These are phyloP conservation scores for Camelina sativa DNA, from an alignment of 345 rosid species.

Conservation along the genomic window DNA sequence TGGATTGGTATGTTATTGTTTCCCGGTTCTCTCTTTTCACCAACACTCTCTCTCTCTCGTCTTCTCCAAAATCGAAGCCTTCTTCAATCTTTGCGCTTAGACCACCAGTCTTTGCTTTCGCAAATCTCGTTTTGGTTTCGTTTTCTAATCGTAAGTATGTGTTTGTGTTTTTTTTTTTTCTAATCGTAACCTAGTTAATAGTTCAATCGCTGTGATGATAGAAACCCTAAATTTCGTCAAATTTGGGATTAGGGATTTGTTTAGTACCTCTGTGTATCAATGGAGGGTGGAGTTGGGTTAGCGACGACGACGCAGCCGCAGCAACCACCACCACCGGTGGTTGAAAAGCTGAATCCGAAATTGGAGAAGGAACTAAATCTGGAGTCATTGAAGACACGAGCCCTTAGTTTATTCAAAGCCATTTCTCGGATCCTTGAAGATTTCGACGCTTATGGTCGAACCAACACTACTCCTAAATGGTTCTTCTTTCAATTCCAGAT, in stretches of 20 bases:
- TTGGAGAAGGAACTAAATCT: slow-evolving; percentile 74
- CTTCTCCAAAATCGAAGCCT: too few relatives aligned
- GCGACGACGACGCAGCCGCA: slow-evolving; percentile 22
- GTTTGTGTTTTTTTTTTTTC: neutral
- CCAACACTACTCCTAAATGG: slow-evolving; percentile 91
- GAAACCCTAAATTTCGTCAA: slow-evolving; percentile 10
- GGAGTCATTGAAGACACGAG: slow-evolving; percentile 81
- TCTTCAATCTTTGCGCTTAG: too few relatives aligned
- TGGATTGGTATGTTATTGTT: too few relatives aligned
- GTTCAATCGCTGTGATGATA: neutral
- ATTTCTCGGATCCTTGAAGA: slow-evolving; percentile 92
- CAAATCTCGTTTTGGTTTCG: neutral
- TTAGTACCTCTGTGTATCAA: slow-evolving; percentile 8
- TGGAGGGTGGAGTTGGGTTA: slow-evolving; percentile 31
- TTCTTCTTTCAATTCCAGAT: slow-evolving; percentile 12
- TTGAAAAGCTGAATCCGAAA: slow-evolving; percentile 73
- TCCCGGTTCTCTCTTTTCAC: too few relatives aligned
- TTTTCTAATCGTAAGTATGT: neutral
- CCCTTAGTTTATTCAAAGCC: slow-evolving; percentile 74
- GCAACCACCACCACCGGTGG: slow-evolving; percentile 35
- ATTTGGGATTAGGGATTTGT: neutral
- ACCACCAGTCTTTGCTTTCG: too few relatives aligned
- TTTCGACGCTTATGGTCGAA: slow-evolving; percentile 69
- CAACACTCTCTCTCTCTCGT: too few relatives aligned
- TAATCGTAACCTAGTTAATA: neutral